Evolutionary conservation across 2,329 filamentous ascomycete species (phyloP).

Genomic region (Fusarium nygamai): DNA sequence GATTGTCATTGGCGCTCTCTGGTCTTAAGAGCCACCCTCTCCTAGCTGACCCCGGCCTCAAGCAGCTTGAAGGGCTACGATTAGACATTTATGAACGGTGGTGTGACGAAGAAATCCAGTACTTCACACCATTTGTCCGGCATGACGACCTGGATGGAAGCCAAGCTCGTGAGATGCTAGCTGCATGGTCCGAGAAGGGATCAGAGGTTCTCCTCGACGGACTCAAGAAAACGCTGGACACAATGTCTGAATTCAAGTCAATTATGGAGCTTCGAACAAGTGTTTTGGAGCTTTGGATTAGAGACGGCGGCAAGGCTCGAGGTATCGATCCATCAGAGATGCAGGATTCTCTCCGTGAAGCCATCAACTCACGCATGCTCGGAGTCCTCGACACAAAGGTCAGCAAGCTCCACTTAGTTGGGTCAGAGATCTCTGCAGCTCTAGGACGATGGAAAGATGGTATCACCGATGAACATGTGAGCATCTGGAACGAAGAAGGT

Average conservation of each 20-base stretch:
- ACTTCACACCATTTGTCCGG: conserved; percentile 87
- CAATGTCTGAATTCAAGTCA: conserved; percentile 71
- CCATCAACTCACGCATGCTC: conserved; percentile 75
- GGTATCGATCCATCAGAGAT: conserved; percentile 75
- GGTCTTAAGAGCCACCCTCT: conserved; percentile 76
- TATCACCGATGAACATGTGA: conserved; percentile 59
- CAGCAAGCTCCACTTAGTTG: conserved; percentile 70
- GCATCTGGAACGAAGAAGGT: conserved; percentile 74
- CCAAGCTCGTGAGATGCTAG: conserved; percentile 69
- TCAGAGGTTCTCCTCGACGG: conserved; percentile 70
- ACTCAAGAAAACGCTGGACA: conserved; percentile 67
- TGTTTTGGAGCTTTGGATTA: conserved; percentile 79
- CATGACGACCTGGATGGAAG: conserved; percentile 77
- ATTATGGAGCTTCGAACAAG: conserved; percentile 76
- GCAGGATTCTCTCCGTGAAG: conserved; percentile 72
- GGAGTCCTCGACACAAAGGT: conserved; percentile 71
- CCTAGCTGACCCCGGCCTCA: conserved; percentile 75
- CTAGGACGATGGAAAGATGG: conserved; percentile 69
- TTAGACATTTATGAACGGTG: conserved; percentile 82
- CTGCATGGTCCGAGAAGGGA: conserved; percentile 70
- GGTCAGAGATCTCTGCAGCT: conserved; percentile 69
- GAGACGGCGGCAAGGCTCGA: conserved; percentile 69
- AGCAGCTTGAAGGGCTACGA: conserved; percentile 73
- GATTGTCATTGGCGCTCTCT: conserved; percentile 74
- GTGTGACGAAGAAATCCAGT: conserved; percentile 83